Percentiles rank a stretch among this genome's conserved stretches.
Conservation (phyloP, 345 rosid genomes). For the Lumnitzera racemosa region DNA sequence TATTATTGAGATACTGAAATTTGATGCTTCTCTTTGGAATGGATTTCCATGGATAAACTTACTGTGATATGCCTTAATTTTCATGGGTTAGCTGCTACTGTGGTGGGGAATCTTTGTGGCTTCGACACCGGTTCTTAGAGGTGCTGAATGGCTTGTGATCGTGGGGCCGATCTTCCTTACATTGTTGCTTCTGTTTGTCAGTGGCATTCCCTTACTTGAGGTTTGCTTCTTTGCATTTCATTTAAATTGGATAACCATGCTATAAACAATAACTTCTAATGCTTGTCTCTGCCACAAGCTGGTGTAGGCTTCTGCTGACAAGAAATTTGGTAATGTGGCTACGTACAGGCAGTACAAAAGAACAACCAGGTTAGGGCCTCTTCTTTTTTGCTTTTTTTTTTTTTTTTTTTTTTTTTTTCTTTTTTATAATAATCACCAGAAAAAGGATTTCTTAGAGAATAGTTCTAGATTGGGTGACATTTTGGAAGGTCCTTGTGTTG, state of each 20-base stretch:
- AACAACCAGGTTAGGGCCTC: slow-evolving; percentile 52
- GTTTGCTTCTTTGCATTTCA: slow-evolving; percentile 23
- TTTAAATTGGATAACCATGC: background rate
- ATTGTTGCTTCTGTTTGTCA: slow-evolving; percentile 69
- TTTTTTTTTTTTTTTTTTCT: background rate
- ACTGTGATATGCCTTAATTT: background rate
- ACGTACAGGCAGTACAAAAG: slow-evolving; percentile 64
- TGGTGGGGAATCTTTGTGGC: slow-evolving; percentile 94
- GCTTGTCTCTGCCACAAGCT: background rate
- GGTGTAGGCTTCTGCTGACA: slow-evolving; percentile 73
- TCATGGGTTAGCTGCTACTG: slow-evolving; percentile 48
- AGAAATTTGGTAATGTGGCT: slow-evolving; percentile 56
- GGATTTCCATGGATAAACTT: no score
- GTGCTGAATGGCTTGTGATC: slow-evolving; percentile 79
- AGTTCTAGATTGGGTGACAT: no score
- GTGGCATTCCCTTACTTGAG: slow-evolving; percentile 95
- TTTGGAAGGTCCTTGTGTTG: no score
- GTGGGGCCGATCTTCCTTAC: slow-evolving; percentile 81
- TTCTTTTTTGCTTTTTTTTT: background rate
- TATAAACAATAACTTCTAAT: background rate
- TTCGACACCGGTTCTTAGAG: slow-evolving; percentile 60
- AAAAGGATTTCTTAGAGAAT: no score
- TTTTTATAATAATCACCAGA: no score
- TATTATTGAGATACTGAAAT: no score
- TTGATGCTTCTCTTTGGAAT: no score